These are phyloP conservation scores for Breynia disticha DNA, from an alignment of 441 rosid genomes.

Conservation along the genomic window DNA sequence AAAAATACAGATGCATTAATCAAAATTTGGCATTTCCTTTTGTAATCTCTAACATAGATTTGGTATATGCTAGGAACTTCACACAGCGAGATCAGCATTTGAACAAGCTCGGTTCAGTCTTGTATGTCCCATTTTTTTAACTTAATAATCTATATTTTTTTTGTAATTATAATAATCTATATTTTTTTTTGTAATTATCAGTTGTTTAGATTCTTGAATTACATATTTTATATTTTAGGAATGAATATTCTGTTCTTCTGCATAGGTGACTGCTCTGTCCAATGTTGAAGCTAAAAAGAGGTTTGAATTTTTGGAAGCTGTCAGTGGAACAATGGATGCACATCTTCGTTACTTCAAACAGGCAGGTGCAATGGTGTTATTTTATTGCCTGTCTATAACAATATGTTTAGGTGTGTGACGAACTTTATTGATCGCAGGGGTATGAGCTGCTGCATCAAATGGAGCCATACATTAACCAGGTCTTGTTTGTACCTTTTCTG, in stretches of 20 bases:
- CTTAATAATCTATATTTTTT: conserved; percentile 7
- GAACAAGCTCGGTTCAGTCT: conserved; percentile 95
- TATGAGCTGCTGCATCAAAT: conserved; percentile 95
- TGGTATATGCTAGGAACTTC: conserved; percentile 70
- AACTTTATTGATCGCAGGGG: conserved; percentile 45
- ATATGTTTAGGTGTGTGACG: conserved; percentile 14
- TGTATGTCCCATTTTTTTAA: conserved; percentile 34
- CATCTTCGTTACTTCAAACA: conserved; percentile 98
- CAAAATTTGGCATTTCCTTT: conserved; percentile 8
- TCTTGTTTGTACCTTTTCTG: conserved; percentile 16
- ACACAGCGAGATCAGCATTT: conserved; percentile 75
- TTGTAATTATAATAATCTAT: too few species aligned
- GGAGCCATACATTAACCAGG: conserved; percentile 99
- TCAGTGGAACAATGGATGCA: conserved; percentile 99
- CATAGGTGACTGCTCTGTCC: conserved; percentile 84
- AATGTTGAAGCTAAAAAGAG: conserved; percentile 96
- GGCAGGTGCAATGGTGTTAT: conserved; percentile 25
- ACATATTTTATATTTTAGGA: not conserved
- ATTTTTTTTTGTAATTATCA: not conserved
- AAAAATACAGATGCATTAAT: conserved; percentile 11
- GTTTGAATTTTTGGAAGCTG: conserved; percentile 97
- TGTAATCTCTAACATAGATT: conserved; percentile 13
- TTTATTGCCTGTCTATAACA: conserved; percentile 12
- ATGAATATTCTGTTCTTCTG: conserved; percentile 10
- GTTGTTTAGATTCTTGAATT: not conserved